Conservation (phyloP, 2,329 filamentous ascomycete genomes). For the Colletotrichum shisoi region DNA sequence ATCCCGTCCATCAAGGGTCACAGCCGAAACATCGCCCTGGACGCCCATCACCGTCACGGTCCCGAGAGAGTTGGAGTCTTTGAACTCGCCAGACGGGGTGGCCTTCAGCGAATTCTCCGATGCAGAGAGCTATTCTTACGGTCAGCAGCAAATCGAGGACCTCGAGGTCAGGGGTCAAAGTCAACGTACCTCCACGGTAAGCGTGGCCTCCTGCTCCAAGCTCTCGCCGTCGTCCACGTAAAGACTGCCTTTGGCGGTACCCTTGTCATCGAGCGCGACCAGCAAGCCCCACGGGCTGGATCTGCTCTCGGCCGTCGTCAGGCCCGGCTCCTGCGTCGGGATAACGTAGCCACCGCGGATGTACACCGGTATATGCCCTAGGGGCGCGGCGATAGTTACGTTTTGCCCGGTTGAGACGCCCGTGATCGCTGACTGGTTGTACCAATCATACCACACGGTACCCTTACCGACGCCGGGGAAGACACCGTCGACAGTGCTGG, state of each 20-base stretch:
- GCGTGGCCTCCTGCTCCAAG: constrained; percentile 55
- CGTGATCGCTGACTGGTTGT: constrained; percentile 66
- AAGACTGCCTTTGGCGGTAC: constrained; percentile 66
- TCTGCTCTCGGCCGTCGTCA: constrained; percentile 71
- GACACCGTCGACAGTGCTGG: constrained; percentile 68
- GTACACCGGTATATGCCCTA: constrained; percentile 71
- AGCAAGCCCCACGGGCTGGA: constrained; percentile 73
- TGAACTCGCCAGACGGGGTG: constrained; percentile 59
- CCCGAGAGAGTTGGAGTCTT: constrained; percentile 64
- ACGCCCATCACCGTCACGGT: constrained; percentile 72
- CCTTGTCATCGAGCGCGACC: constrained; percentile 64
- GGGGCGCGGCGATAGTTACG: constrained; percentile 39
- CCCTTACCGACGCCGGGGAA: constrained; percentile 65
- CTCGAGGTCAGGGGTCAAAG: constrained; percentile 18
- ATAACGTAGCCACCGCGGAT: constrained; percentile 73
- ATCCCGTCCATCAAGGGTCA: constrained; percentile 60
- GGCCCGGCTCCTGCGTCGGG: constrained; percentile 71
- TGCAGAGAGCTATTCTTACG: constrained; percentile 51
- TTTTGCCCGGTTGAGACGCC: constrained; percentile 50
- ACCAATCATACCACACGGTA: constrained; percentile 81
- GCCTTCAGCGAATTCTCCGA: constrained; percentile 56
- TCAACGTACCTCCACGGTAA: constrained; percentile 59
- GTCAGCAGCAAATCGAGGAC: constrained; percentile 10
- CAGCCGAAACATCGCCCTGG: constrained; percentile 48
- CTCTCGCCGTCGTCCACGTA: constrained; percentile 82